Conservation (phyloP, 2,329 filamentous ascomycete genomes). For the Stachybotrys elegans region DNA sequence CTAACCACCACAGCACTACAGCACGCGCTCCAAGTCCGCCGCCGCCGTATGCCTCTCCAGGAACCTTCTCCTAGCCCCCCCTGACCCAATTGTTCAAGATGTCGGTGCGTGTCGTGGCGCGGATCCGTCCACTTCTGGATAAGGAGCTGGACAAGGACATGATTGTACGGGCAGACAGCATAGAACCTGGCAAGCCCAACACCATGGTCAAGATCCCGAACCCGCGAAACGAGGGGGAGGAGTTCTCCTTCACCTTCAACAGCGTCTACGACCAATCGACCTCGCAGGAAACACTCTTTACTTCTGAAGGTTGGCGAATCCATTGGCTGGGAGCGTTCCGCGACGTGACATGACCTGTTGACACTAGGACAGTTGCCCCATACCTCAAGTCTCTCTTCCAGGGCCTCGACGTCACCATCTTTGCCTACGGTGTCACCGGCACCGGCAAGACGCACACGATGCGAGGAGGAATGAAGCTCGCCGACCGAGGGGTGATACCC, state of each 20-base stretch:
- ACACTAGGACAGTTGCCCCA: slow-evolving; percentile 83
- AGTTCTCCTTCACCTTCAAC: slow-evolving; percentile 93
- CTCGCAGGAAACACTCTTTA: slow-evolving; percentile 83
- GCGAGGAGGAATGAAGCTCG: slow-evolving; percentile 81
- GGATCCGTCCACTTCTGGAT: slow-evolving; percentile 82
- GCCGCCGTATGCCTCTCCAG: no score
- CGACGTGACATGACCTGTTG: slow-evolving; percentile 20
- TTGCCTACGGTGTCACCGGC: slow-evolving; percentile 89
- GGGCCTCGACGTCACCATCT: slow-evolving; percentile 82
- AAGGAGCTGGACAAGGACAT: slow-evolving; percentile 82
- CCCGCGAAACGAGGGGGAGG: slow-evolving; percentile 85
- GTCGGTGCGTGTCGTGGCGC: slow-evolving; percentile 81
- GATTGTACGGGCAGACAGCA: slow-evolving; percentile 67
- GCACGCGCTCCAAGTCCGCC: no score
- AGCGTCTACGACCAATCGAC: slow-evolving; percentile 78
- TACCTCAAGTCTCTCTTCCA: slow-evolving; percentile 89
- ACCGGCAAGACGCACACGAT: slow-evolving; percentile 96
- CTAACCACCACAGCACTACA: no score
- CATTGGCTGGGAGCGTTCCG: slow-evolving; percentile 9
- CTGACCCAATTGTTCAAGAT: slow-evolving; percentile 30
- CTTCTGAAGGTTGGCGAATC: slow-evolving; percentile 67
- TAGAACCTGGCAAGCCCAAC: slow-evolving; percentile 55
- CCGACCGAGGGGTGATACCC: slow-evolving; percentile 84
- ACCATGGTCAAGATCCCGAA: slow-evolving; percentile 84
- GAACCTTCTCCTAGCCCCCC: no score